phyloP scores from a whole-genome alignment of 179 eudicot genomes.

The Patellifolia procumbens region DNA sequence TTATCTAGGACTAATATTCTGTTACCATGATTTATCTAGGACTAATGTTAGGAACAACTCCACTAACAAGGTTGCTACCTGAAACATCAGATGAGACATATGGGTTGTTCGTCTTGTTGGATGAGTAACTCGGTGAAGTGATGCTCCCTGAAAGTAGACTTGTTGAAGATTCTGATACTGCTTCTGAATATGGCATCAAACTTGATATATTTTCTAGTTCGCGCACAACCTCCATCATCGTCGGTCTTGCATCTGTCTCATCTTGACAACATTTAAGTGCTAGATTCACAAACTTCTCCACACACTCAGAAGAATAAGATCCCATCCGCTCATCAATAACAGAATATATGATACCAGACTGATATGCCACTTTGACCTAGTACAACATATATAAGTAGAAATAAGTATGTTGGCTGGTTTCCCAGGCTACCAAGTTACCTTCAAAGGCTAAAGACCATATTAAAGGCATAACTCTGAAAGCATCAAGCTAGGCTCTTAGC shows the following conservation, averaged over 20 bases:
- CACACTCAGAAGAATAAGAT: constrained; percentile 61
- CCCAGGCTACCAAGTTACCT: neutral
- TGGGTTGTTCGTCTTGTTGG: constrained; percentile 28
- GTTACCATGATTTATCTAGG: constrained; percentile 41
- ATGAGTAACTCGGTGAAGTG: constrained; percentile 23
- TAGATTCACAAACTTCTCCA: constrained; percentile 51
- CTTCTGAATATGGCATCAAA: constrained; percentile 53
- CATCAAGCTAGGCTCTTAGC: neutral
- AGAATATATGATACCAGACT: constrained; percentile 53
- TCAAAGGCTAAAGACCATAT: neutral
- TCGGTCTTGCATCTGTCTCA: constrained; percentile 58
- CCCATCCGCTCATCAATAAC: constrained; percentile 65
- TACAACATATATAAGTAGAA: neutral
- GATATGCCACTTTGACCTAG: constrained; percentile 56
- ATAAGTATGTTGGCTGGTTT: neutral
- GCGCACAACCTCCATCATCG: constrained; percentile 66
- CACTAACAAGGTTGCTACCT: constrained; percentile 66
- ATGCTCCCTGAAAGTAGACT: neutral
- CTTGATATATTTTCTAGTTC: constrained; percentile 56
- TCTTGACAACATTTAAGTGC: constrained; percentile 70
- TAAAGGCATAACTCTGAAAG: neutral
- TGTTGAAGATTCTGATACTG: constrained; percentile 27
- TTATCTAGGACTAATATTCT: constrained; percentile 55
- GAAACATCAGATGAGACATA: constrained; percentile 42
- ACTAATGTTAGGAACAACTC: constrained; percentile 48